A percentile compares a stretch with the other conserved stretches of the same genome.
Evolutionary conservation across 768 basidiomycete genomes (phyloP).

Genomic region (Russula abietina): DNA sequence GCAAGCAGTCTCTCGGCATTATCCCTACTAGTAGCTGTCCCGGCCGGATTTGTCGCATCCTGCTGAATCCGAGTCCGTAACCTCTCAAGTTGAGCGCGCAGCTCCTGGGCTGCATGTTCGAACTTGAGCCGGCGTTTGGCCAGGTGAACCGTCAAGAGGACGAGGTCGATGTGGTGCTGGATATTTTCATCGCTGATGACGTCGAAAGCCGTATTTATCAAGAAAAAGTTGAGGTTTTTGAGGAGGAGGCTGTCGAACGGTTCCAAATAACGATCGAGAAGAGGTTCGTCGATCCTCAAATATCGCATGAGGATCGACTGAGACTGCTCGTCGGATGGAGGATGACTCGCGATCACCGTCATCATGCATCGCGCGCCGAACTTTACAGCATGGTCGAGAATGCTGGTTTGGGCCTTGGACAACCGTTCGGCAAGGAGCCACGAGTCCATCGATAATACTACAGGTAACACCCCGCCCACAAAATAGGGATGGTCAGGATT

Average conservation of each 20-base stretch:
- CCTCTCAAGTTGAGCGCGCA: not conserved
- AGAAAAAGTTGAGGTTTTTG: constrained; percentile 8
- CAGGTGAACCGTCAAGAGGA: not conserved
- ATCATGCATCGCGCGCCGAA: constrained; percentile 11
- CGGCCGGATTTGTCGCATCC: not conserved
- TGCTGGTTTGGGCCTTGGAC: not conserved
- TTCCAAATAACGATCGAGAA: not conserved
- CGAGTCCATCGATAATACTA: not conserved
- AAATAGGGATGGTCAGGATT: not conserved
- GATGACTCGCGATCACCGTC: not conserved
- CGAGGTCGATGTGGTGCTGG: not conserved
- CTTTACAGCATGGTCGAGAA: not conserved
- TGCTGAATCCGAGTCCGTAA: no score
- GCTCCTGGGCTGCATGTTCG: not conserved
- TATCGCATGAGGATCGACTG: not conserved
- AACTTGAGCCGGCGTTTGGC: not conserved
- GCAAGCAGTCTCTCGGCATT: not conserved
- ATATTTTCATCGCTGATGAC: not conserved
- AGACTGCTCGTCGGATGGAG: not conserved
- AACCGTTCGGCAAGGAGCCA: not conserved
- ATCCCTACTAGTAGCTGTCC: not conserved
- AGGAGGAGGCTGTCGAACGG: not conserved
- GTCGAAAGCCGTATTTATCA: not conserved
- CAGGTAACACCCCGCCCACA: not conserved
- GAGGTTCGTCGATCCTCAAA: not conserved